A percentile compares a stretch with the other conserved stretches of the same genome.
phyloP scores from a whole-genome alignment of 768 basidiomycete genomes.

The Leccinum pellstonianum region DNA sequence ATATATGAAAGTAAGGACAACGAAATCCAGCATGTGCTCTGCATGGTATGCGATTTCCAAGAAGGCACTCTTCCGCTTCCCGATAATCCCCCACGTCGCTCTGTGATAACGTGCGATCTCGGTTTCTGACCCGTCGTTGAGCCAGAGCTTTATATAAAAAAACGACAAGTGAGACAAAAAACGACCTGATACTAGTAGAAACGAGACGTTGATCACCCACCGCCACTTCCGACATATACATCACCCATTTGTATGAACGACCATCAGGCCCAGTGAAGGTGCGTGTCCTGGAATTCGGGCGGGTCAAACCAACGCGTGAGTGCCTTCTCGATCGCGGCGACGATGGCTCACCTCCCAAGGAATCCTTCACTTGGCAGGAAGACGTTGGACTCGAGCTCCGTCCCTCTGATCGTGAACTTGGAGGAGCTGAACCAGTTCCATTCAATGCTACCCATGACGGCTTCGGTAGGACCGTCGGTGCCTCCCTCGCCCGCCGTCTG shows the following conservation, averaged over 20 bases:
- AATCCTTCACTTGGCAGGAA: constrained; percentile 26
- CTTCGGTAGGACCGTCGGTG: no score
- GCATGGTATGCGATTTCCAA: constrained; percentile 24
- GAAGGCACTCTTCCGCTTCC: constrained; percentile 18
- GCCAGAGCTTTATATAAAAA: constrained; percentile 14
- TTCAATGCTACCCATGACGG: background rate
- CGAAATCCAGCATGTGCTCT: constrained; percentile 25
- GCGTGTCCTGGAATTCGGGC: constrained; percentile 13
- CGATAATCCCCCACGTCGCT: constrained; percentile 12
- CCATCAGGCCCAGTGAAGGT: constrained; percentile 35
- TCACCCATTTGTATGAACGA: constrained; percentile 33
- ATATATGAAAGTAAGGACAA: constrained; percentile 31
- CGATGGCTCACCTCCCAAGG: constrained; percentile 10
- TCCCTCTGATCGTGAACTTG: constrained; percentile 29
- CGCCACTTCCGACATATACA: constrained; percentile 12
- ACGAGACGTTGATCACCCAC: constrained; percentile 2
- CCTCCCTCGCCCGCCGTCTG: no score
- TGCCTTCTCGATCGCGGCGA: background rate
- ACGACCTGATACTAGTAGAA: background rate
- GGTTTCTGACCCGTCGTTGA: constrained; percentile 14
- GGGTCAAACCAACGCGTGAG: background rate
- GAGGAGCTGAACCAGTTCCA: constrained; percentile 33
- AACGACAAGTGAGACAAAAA: background rate
- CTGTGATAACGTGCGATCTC: constrained; percentile 25
- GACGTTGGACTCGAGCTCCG: constrained; percentile 21